phyloP scores from a whole-genome alignment of 352 stramenopile species.

The Phytophthora cryptogea region DNA sequence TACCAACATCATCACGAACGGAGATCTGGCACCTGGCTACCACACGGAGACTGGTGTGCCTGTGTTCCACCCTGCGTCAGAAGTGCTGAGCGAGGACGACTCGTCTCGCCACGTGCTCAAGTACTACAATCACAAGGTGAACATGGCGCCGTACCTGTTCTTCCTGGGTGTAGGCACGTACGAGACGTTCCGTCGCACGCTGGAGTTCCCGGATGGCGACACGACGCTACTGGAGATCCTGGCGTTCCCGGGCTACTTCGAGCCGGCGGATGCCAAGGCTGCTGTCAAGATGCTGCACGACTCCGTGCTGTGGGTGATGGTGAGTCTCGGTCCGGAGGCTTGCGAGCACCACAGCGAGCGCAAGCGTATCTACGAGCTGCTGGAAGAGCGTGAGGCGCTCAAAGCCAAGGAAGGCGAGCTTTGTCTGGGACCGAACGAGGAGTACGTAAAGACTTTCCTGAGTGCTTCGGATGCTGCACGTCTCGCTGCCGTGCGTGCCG shows the following conservation, averaged over 20 bases:
- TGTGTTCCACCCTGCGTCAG: slow-evolving; percentile 57
- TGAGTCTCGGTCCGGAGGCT: slow-evolving; percentile 71
- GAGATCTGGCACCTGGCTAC: slow-evolving; percentile 70
- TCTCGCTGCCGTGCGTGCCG: slow-evolving; percentile 48
- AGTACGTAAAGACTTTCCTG: slow-evolving; percentile 51
- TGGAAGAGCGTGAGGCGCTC: slow-evolving; percentile 65
- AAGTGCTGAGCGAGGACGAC: slow-evolving; percentile 59
- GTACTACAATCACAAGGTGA: slow-evolving; percentile 86
- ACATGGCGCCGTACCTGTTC: slow-evolving; percentile 85
- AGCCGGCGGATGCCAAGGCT: slow-evolving; percentile 65
- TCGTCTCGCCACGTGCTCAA: slow-evolving; percentile 68
- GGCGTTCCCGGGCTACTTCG: slow-evolving; percentile 70
- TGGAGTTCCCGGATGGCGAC: slow-evolving; percentile 79
- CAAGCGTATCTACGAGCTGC: slow-evolving; percentile 70
- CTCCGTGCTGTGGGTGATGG: slow-evolving; percentile 72
- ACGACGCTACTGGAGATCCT: slow-evolving; percentile 75
- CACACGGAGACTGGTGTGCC: slow-evolving; percentile 60
- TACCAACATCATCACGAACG: slow-evolving; percentile 85
- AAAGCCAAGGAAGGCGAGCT: slow-evolving; percentile 67
- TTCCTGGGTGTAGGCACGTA: slow-evolving; percentile 81
- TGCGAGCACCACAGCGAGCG: slow-evolving; percentile 73
- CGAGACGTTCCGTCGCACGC: slow-evolving; percentile 70
- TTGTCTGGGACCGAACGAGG: slow-evolving; percentile 63
- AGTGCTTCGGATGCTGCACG: slow-evolving; percentile 46
- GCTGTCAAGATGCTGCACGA: slow-evolving; percentile 81